phyloP scores from a whole-genome alignment of 352 stramenopile species.

The Phytophthora meadii region DNA sequence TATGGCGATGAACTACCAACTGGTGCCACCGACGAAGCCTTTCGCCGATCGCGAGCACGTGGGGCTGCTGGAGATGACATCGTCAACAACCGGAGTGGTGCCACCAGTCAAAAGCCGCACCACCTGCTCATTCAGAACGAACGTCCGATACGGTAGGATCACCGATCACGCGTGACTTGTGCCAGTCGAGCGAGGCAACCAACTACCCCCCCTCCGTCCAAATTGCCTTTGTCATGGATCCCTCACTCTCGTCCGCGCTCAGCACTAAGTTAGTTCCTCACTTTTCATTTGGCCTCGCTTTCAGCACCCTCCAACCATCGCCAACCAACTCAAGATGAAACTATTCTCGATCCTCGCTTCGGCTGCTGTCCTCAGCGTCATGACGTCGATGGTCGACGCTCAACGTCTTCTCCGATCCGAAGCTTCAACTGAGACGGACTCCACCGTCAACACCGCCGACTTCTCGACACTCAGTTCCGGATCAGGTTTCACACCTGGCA shows the following conservation, averaged over 20 bases:
- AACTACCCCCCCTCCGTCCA: no score
- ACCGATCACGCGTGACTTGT: slow-evolving; percentile 2
- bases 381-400: slow-evolving; percentile 19
- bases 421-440: slow-evolving; percentile 17
- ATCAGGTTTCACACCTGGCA: slow-evolving; percentile 20
- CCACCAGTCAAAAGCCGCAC: slow-evolving; percentile 17
- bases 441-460: slow-evolving; percentile 19
- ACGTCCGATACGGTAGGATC: slow-evolving; percentile 17
- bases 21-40: slow-evolving; percentile 7
- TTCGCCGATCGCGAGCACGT: slow-evolving; percentile 12
- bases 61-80: slow-evolving; percentile 1
- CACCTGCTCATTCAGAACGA: slow-evolving; percentile 14
- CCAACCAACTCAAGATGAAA: slow-evolving; percentile 16
- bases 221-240: no score
- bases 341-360: slow-evolving; percentile 18
- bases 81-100: slow-evolving; percentile 6
- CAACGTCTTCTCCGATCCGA: slow-evolving; percentile 33
- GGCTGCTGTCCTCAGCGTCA: slow-evolving; percentile 6
- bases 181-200: slow-evolving; percentile 9
- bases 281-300: slow-evolving; percentile 20
- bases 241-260: no score
- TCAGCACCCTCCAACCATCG: slow-evolving; percentile 4
- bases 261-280: background rate
- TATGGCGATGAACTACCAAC: background rate
- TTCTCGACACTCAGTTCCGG: slow-evolving; percentile 22